Evolutionary conservation across 371 early-diverging fungal species (phyloP), one percentile per base, ranked within the genome.

Genomic region (Nosema granulosis): DNA sequence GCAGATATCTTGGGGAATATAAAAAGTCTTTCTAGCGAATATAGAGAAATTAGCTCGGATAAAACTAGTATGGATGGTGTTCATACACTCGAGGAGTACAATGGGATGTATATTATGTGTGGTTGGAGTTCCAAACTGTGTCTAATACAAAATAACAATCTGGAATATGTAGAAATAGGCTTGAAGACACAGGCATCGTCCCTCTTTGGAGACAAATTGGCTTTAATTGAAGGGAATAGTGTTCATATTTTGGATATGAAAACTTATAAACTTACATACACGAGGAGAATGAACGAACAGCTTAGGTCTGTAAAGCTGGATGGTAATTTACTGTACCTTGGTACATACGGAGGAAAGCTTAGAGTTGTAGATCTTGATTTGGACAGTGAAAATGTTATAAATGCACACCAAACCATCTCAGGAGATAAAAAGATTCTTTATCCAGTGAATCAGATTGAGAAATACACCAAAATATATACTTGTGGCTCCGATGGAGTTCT

Each of bases 401-500:
- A 73, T 51, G 74, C 65, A n/a, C 74, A 73, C 20, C 22, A 37
- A 24, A 51, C 31, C 16, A 32, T 73, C 20, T 32, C 32, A n/a
- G 54, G 49, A 22, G 58, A 65, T 54, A 24, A 35, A 52, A 73
- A 73, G 24, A 65, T 37, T n/a, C 29, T 62, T 34, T 73, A 73
- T 73, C 74, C 74, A 1, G 74, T 73, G 4, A 73, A 73, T 63
- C 16, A 32, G 12, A n/a, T 73, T 12, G 43, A 34, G 6, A 1
- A 52, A 29, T 31, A 63, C 1, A 65, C 12, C 22, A 11, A 73
- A 35, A 9, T 73, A 6, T 52, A 63, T 63, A 52, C 65, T 31
- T 49, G 74, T 2, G 74, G 74, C 22, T 56, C 57, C 24, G 74
- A 73, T 37, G 74, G 74, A 24, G 37, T 37, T 18, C 52, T 73